These are phyloP conservation scores for Collybiopsis confluens DNA, from an alignment of 768 basidiomycete species.

Conservation along the genomic window DNA sequence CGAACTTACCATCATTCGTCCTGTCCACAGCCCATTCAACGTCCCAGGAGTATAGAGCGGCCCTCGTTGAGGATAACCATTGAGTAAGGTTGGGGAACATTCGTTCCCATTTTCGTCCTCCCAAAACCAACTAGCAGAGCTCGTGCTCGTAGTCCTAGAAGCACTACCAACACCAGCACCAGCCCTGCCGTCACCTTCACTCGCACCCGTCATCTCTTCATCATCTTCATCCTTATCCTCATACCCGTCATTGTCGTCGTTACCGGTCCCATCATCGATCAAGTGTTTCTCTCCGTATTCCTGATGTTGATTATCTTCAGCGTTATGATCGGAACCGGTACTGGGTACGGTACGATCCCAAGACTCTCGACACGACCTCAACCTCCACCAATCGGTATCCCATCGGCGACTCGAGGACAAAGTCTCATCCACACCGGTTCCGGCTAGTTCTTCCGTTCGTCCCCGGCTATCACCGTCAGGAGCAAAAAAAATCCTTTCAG, in stretches of 20 bases:
- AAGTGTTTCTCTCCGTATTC: neutral
- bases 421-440: constrained; percentile 13
- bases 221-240: neutral
- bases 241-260: neutral
- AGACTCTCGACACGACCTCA: constrained; percentile 38
- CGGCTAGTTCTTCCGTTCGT: too few relatives aligned
- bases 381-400: constrained; percentile 59
- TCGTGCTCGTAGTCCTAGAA: too few relatives aligned
- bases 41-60: constrained; percentile 39
- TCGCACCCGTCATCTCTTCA: too few relatives aligned
- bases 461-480: too few relatives aligned
- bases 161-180: too few relatives aligned
- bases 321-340: too few relatives aligned
- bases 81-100: neutral
- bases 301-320: too few relatives aligned
- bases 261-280: neutral
- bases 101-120: neutral
- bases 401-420: constrained; percentile 35
- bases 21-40: constrained; percentile 55
- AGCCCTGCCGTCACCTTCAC: too few relatives aligned
- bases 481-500: constrained; percentile 8
- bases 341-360: too few relatives aligned
- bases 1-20: constrained; percentile 53
- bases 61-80: constrained; percentile 11
- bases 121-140: too few relatives aligned